phyloP scores from a whole-genome alignment of 2,329 filamentous ascomycete genomes.

The Pyricularia pennisetigena region DNA sequence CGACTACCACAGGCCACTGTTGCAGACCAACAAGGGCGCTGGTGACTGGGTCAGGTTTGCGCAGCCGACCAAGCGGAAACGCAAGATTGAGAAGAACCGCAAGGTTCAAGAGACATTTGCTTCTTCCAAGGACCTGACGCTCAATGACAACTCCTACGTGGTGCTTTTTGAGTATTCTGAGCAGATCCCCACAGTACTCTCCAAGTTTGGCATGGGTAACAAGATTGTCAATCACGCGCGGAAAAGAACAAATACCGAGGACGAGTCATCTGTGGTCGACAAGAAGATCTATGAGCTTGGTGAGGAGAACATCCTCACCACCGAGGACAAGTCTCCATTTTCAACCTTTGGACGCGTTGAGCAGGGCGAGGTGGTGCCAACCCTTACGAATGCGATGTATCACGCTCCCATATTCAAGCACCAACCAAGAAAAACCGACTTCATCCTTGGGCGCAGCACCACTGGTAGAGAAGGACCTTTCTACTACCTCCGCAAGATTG shows the following conservation, averaged over 20 bases:
- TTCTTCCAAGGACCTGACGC: slow-evolving; percentile 69
- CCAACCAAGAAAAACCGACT: slow-evolving; percentile 66
- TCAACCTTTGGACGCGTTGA: slow-evolving; percentile 91
- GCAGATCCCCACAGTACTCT: slow-evolving; percentile 81
- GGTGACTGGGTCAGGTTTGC: slow-evolving; percentile 63
- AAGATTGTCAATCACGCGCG: slow-evolving; percentile 96
- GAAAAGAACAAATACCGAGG: slow-evolving; percentile 62
- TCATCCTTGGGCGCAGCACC: slow-evolving; percentile 73
- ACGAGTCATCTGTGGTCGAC: slow-evolving; percentile 51
- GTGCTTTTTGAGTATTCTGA: slow-evolving; percentile 94
- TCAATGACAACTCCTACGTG: slow-evolving; percentile 81
- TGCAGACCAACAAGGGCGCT: slow-evolving; percentile 60
- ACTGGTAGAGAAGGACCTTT: slow-evolving; percentile 68
- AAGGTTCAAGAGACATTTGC: slow-evolving; percentile 70
- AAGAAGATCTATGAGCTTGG: slow-evolving; percentile 65
- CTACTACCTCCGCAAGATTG: slow-evolving; percentile 81
- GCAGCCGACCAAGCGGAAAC: slow-evolving; percentile 59
- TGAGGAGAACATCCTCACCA: slow-evolving; percentile 77
- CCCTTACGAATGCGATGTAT: slow-evolving; percentile 92
- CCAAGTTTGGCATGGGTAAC: slow-evolving; percentile 96
- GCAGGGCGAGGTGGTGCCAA: slow-evolving; percentile 79
- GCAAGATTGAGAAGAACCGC: slow-evolving; percentile 73
- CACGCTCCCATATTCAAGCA: slow-evolving; percentile 91
- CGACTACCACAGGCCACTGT: slow-evolving; percentile 73
- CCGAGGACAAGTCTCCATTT: slow-evolving; percentile 93